Evolutionary conservation across 371 early-diverging fungal species (phyloP), one percentile per base, ranked within the genome.

Genomic region (Caulochytrium protostelioides): DNA sequence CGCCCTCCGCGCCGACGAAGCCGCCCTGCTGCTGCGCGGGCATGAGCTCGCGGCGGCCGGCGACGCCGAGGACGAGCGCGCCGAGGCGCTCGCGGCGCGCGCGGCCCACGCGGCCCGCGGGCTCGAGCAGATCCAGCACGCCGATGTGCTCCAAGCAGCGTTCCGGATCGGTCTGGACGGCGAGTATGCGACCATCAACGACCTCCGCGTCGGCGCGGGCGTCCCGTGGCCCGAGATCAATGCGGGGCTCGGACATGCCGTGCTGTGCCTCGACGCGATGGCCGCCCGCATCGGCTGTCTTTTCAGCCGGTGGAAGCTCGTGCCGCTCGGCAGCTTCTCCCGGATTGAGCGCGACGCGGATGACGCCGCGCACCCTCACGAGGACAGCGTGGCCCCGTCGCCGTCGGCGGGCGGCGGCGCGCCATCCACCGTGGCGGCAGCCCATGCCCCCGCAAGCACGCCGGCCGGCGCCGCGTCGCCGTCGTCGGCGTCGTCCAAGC

Each of bases 201-300:
- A 74, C 70, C 89, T 91, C 90, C 35, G 3, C 16, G 20, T 4
- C 26, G 12, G 27, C n/a, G 27, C n/a, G 10, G 13, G 13, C 10
- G 75, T 89, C 17, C 84, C 83, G 23, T 94, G 94, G 94, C 65
- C 54, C 17, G 94, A 94, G 54, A 86, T 94, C 37, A 94, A 94
- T 55, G 90, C 94, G 1, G 94, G 84, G 0, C 76, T 86, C 80
- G 94, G 91, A 3, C 89, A 89, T 41, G 72, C 83, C 0, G 38
- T 83, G 16, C 53, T 91, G 17, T 50, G 89, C 34, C 45, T 94
- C 12, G 81, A 86, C 46, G 82, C 84, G 0, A 67, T 89, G 5
- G 83, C 87, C 20, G 17, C 30, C 17, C 8, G 4, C 31, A 13
- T 22, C 8, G 10, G 2, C 25, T n/a, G 38, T 18, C 0, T 14